Evolutionary conservation across 2,329 filamentous ascomycete genomes (phyloP).

Genomic region (Aspergillus thermomutatus): DNA sequence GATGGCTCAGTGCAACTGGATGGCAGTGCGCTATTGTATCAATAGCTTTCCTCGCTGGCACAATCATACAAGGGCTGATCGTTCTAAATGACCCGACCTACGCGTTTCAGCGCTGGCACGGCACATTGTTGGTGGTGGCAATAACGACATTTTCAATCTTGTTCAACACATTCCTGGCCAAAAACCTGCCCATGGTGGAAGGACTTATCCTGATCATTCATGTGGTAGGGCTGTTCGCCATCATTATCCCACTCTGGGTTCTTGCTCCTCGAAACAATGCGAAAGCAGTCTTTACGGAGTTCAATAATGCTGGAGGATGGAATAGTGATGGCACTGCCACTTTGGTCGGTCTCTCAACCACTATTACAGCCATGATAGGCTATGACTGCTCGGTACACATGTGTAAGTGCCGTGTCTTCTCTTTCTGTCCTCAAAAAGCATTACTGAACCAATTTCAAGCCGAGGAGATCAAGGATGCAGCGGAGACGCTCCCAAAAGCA

Average conservation of each 20-base stretch:
- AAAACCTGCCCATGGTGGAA: constrained; percentile 39
- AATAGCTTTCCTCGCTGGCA: constrained; percentile 44
- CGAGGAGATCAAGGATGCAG: constrained; percentile 46
- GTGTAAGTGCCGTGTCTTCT: constrained; percentile 29
- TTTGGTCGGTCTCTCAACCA: constrained; percentile 39
- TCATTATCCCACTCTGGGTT: constrained; percentile 44
- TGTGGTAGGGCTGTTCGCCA: constrained; percentile 40
- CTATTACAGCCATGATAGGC: constrained; percentile 41
- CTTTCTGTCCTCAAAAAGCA: background rate
- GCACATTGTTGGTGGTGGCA: constrained; percentile 42
- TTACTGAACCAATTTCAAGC: constrained; percentile 22
- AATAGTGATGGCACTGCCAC: constrained; percentile 34
- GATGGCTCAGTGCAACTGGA: constrained; percentile 43
- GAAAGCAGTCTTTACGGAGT: constrained; percentile 39
- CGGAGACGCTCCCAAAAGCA: constrained; percentile 49
- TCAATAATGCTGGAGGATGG: constrained; percentile 44
- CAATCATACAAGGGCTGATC: constrained; percentile 45
- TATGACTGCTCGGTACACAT: constrained; percentile 46
- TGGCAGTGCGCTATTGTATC: constrained; percentile 47
- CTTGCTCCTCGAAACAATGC: constrained; percentile 38
- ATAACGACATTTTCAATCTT: constrained; percentile 39
- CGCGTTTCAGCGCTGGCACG: constrained; percentile 42
- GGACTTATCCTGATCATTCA: constrained; percentile 41
- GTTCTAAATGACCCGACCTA: constrained; percentile 44
- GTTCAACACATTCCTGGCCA: constrained; percentile 42